A percentile compares a stretch with the other conserved stretches of the same genome.
Evolutionary conservation across 768 basidiomycete species (phyloP).

Genomic region (Amanita rubescens): DNA sequence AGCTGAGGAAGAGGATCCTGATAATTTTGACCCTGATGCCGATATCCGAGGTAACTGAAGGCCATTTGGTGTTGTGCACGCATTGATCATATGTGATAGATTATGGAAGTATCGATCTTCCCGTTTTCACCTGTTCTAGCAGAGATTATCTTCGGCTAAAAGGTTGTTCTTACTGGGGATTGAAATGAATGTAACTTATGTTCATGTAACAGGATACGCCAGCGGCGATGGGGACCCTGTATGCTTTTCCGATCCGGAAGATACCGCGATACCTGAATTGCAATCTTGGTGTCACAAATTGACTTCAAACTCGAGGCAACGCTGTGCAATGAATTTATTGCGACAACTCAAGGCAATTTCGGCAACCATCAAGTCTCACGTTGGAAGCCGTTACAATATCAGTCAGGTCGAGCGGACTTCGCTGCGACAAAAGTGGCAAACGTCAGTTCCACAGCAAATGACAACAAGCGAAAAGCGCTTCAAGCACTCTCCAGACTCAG

Average conservation of each 20-base stretch:
- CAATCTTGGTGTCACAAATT: conserved; percentile 52
- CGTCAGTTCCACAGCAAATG: neutral
- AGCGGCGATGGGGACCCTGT: conserved; percentile 52
- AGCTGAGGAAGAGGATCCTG: conserved; percentile 51
- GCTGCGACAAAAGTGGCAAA: neutral
- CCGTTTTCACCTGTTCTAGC: conserved; percentile 55
- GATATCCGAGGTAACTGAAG: conserved; percentile 37
- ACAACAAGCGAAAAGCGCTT: neutral
- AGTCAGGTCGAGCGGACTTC: no score
- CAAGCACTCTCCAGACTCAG: neutral
- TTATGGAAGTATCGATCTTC: conserved; percentile 52
- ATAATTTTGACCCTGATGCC: conserved; percentile 46
- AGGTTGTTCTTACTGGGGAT: conserved; percentile 22
- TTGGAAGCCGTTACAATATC: conserved; percentile 12
- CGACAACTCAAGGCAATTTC: conserved; percentile 42
- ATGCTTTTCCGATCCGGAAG: conserved; percentile 44
- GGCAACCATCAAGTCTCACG: conserved; percentile 38
- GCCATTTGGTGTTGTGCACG: neutral
- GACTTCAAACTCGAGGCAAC: conserved; percentile 46
- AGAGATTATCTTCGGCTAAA: conserved; percentile 54
- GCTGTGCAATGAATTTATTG: conserved; percentile 31
- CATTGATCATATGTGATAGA: conserved; percentile 25
- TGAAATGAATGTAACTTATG: neutral
- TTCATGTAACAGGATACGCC: conserved; percentile 36
- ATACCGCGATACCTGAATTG: conserved; percentile 50